Evolutionary conservation across 2,329 filamentous ascomycete species (phyloP), one percentile per base, ranked within the genome.

Genomic region (Aurifilum marmelostoma): DNA sequence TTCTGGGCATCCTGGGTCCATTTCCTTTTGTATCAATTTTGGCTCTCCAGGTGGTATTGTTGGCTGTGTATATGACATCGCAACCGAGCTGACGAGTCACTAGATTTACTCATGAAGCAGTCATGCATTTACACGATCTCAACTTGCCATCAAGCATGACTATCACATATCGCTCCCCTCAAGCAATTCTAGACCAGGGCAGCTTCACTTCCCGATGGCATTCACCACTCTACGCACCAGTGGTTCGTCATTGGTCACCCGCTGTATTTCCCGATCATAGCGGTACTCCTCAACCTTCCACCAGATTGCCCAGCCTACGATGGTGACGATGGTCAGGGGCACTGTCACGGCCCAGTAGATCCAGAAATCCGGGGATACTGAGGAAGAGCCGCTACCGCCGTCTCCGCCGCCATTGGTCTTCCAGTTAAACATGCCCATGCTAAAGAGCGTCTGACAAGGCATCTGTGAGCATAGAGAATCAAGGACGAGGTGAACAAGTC

Each of bases 201-300:
- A 63, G 18, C 27, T 29, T 47, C 14, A 34, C 14, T 3, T 43
- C 39, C 14, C 41, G 21, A 32, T 50, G 24, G 59, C 12, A 18
- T 60, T 58, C 37, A 7, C 16, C 21, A 24, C 43, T 27, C n/a
- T 34, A 29, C 12, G 39, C 61, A 50, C 21, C 27, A 41, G 27
- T 12, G 0, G 16, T 5, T 32, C 3, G 16, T 47, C 41, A 6
- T n/a, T 12, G 12, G 14, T 14, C 8, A 41, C n/a, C 14, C 41
- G 39, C 24, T 50, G 61, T 47, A 63, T 39, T 39, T 63, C 61
- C 16, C 61, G 61, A 16, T 43, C 61, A 32, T 63, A 63, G 12
- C 61, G 61, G 41, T 63, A 63, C 41, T 63, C 61, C 39, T 63
- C 61, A n/a, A 50, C 32, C 27, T 63, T 63, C 61, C 61, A 63